These are phyloP conservation scores for Chamaecrista fasciculata DNA, from an alignment of 306 rosid species.

Conservation along the genomic window DNA sequence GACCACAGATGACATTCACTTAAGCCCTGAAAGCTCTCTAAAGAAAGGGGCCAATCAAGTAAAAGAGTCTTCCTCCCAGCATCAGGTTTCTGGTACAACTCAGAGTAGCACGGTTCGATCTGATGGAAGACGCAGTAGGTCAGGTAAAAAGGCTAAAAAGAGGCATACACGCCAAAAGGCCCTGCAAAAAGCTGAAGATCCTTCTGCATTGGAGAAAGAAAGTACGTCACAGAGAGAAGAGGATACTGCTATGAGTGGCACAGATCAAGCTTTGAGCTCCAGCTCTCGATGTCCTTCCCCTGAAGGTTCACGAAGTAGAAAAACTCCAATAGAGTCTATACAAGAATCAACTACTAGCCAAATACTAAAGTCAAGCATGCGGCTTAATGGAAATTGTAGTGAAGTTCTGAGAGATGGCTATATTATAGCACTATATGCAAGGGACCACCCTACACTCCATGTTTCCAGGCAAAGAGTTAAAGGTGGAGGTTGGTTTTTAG, in stretches of 20 bases:
- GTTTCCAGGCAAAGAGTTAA: conserved; percentile 89
- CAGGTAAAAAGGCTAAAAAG: conserved; percentile 94
- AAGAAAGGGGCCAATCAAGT: conserved; percentile 56
- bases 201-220: conserved; percentile 66
- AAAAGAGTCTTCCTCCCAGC: conserved; percentile 60
- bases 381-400: conserved; percentile 68
- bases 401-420: conserved; percentile 85
- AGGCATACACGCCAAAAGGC: conserved; percentile 86
- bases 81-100: conserved; percentile 69
- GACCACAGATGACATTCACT: conserved; percentile 47
- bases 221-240: conserved; percentile 66
- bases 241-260: conserved; percentile 94
- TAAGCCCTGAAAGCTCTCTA: conserved; percentile 70
- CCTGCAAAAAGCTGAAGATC: conserved; percentile 64
- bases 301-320: conserved; percentile 83
- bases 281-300: conserved; percentile 79
- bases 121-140: conserved; percentile 89
- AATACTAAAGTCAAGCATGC: conserved; percentile 50
- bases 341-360: conserved; percentile 63
- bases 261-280: conserved; percentile 90
- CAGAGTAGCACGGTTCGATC: conserved; percentile 60
- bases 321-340: conserved; percentile 68
- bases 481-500: conserved; percentile 98
- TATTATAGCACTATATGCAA: conserved; percentile 78
- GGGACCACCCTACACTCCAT: conserved; percentile 69